Conservation (phyloP, 768 basidiomycete species). For the Gloeostereum incarnatum region DNA sequence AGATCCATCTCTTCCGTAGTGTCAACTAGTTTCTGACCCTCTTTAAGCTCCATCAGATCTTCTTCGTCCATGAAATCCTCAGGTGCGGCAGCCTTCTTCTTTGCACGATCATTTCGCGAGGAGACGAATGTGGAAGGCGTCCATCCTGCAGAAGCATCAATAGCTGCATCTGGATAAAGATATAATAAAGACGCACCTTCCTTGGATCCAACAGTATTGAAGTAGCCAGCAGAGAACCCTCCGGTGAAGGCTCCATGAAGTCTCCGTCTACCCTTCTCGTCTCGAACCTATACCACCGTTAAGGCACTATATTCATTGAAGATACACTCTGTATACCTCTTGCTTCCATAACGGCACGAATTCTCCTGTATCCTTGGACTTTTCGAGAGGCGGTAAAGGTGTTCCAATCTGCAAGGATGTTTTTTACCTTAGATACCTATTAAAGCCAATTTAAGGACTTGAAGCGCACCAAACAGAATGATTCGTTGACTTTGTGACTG, state of each 20-base stretch:
- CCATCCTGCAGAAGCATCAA: slow-evolving; percentile 63
- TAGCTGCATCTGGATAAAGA: neutral
- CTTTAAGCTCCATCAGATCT: slow-evolving; percentile 76
- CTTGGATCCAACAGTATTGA: slow-evolving; percentile 91
- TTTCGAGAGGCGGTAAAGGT: slow-evolving; percentile 89
- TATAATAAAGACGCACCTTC: slow-evolving; percentile 50
- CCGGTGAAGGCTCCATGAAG: slow-evolving; percentile 99
- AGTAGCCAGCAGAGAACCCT: slow-evolving; percentile 96
- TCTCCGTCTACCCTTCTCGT: slow-evolving; percentile 86
- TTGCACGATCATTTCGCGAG: slow-evolving; percentile 69
- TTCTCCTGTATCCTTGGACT: slow-evolving; percentile 85
- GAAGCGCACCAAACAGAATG: slow-evolving; percentile 67
- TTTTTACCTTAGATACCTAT: too few relatives aligned
- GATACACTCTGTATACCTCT: slow-evolving; percentile 51
- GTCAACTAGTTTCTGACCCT: slow-evolving; percentile 66
- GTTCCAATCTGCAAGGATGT: slow-evolving; percentile 68
- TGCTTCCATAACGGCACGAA: slow-evolving; percentile 98
- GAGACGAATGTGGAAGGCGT: slow-evolving; percentile 88
- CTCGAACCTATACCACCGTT: slow-evolving; percentile 52
- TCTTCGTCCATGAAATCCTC: slow-evolving; percentile 99
- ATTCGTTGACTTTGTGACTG: slow-evolving; percentile 67
- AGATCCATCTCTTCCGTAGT: slow-evolving; percentile 74
- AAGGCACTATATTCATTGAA: neutral
- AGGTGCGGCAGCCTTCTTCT: slow-evolving; percentile 49
- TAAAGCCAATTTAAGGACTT: too few relatives aligned